phyloP scores from a whole-genome alignment of 768 basidiomycete genomes.

The Mycena rebaudengoi region DNA sequence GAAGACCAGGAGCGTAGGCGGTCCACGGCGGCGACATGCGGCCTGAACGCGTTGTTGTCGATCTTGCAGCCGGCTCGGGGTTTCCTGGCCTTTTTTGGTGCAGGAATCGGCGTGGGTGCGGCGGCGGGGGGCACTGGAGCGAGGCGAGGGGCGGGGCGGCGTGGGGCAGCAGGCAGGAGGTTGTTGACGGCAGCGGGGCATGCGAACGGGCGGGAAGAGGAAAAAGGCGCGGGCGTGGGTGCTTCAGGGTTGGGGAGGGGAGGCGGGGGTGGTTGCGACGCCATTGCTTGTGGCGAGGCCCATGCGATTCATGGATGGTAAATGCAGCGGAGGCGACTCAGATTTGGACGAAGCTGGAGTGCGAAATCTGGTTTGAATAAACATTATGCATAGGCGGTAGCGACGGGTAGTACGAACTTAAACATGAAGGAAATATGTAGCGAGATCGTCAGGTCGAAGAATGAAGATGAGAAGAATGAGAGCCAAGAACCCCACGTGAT shows the following conservation, averaged over 20 bases:
- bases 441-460: neutral
- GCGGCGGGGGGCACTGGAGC: neutral
- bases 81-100: slow-evolving; percentile 5
- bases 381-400: too few relatives aligned
- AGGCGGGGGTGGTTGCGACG: neutral
- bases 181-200: neutral
- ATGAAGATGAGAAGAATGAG: neutral
- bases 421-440: neutral
- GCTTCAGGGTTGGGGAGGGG: neutral
- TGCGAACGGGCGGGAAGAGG: neutral
- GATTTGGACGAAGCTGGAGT: neutral
- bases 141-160: neutral
- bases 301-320: neutral
- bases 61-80: slow-evolving; percentile 2
- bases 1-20: slow-evolving; percentile 30
- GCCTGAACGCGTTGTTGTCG: slow-evolving; percentile 12
- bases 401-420: too few relatives aligned
- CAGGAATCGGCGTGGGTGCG: neutral
- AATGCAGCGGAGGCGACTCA: neutral
- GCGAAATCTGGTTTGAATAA: neutral
- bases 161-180: neutral
- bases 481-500: slow-evolving; percentile 25
- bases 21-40: slow-evolving; percentile 27
- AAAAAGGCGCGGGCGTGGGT: neutral
- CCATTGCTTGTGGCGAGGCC: neutral